phyloP scores from a whole-genome alignment of 1,139 yeast species.

The Scheffersomyces quercinus region DNA sequence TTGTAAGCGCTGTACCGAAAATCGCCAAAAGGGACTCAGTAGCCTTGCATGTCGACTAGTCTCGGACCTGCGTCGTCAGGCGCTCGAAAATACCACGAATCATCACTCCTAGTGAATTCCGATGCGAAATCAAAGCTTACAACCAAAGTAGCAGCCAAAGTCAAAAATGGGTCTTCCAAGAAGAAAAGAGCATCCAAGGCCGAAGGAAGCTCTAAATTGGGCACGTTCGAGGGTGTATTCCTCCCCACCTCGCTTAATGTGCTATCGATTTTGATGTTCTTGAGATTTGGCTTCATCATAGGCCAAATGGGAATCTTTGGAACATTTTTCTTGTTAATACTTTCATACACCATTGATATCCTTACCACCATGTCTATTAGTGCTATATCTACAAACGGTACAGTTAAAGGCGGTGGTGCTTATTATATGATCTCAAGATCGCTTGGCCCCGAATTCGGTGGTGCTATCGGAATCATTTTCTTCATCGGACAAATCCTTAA shows the following conservation, averaged over 20 bases:
- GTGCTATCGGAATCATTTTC: conserved; percentile 77
- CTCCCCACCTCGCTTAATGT: conserved; percentile 76
- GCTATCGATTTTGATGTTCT: conserved; percentile 76
- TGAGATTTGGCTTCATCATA: conserved; percentile 75
- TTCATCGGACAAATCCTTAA: conserved; percentile 76
- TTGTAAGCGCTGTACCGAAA: no score
- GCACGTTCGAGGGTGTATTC: conserved; percentile 77
- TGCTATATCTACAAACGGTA: conserved; percentile 81
- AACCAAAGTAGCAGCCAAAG: no score
- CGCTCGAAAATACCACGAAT: no score
- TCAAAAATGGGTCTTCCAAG: not conserved
- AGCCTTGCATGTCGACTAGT: not conserved
- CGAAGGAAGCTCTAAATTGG: conserved; percentile 44
- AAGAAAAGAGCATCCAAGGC: not conserved
- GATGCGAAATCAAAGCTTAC: no score
- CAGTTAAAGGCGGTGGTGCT: conserved; percentile 84
- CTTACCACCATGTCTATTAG: conserved; percentile 73
- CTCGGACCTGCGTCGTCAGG: not conserved
- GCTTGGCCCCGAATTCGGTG: conserved; percentile 82
- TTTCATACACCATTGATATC: conserved; percentile 66
- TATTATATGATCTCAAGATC: conserved; percentile 80
- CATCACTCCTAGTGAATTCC: no score
- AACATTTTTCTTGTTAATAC: conserved; percentile 51
- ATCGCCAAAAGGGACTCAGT: not conserved
- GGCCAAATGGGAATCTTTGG: conserved; percentile 80